These are phyloP conservation scores for Citeromyces hawaiiensis DNA, from an alignment of 1,139 yeast species.

Conservation along the genomic window DNA sequence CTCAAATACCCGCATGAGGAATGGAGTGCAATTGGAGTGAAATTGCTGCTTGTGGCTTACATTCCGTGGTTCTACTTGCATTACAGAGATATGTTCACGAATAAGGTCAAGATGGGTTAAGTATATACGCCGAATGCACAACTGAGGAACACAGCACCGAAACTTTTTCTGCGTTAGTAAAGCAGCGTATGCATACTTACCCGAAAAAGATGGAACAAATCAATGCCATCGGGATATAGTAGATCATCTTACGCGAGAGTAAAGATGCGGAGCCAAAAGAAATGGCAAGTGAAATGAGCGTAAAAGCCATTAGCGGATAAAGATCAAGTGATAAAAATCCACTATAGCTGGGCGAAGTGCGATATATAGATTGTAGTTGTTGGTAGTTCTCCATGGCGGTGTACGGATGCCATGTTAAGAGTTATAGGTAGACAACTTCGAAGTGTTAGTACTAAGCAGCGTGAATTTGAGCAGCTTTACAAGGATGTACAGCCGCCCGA, in stretches of 20 bases:
- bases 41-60: slow-evolving; percentile 7
- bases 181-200: slow-evolving; percentile 3
- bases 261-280: not conserved
- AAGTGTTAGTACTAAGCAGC: not conserved
- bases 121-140: slow-evolving; percentile 17
- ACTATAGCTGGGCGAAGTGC: not conserved
- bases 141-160: slow-evolving; percentile 14
- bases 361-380: not conserved
- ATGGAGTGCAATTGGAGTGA: slow-evolving; percentile 6
- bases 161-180: slow-evolving; percentile 5
- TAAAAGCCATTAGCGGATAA: not conserved
- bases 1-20: slow-evolving; percentile 26
- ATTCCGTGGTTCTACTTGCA: slow-evolving; percentile 9
- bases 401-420: not conserved
- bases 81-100: slow-evolving; percentile 6
- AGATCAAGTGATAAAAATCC: not conserved
- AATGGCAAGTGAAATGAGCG: not conserved
- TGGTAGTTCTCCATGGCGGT: not conserved
- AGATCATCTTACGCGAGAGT: not conserved
- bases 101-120: slow-evolving; percentile 6
- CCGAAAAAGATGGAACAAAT: slow-evolving; percentile 11
- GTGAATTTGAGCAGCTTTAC: not conserved
- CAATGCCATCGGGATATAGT: slow-evolving; percentile 4
- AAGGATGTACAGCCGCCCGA: slow-evolving; percentile 17
- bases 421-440: not conserved